phyloP scores from a whole-genome alignment of 345 rosid genomes.

The Lumnitzera littorea region DNA sequence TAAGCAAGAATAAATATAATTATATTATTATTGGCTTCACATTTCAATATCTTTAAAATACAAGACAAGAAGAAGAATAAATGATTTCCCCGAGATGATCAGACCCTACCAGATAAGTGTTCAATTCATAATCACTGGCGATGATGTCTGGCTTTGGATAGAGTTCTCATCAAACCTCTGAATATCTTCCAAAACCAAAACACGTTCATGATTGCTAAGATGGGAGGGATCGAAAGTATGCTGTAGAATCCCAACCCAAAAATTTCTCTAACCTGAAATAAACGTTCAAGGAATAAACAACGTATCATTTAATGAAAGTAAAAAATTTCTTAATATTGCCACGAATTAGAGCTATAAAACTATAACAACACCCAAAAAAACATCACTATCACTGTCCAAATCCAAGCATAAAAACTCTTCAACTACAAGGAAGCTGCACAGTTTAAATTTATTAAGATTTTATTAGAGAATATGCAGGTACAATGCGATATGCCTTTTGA shows the following conservation, averaged over 20 bases:
- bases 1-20: too few relatives aligned
- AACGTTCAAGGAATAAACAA: neutral
- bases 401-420: too few relatives aligned
- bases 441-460: too few relatives aligned
- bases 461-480: too few relatives aligned
- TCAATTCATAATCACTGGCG: constrained; percentile 20
- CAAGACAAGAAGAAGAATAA: neutral
- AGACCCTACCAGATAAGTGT: neutral
- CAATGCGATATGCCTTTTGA: too few relatives aligned
- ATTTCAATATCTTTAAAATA: neutral
- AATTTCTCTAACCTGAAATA: constrained; percentile 49
- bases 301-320: neutral
- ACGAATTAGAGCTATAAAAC: too few relatives aligned
- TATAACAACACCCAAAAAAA: too few relatives aligned
- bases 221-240: constrained; percentile 42
- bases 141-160: constrained; percentile 48
- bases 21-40: neutral
- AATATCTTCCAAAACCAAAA: constrained; percentile 80
- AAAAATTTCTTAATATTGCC: too few relatives aligned
- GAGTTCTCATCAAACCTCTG: constrained; percentile 62
- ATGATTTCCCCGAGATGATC: neutral
- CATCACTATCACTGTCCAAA: too few relatives aligned
- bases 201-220: constrained; percentile 46
- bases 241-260: constrained; percentile 72
- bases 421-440: too few relatives aligned